phyloP scores from a whole-genome alignment of 129 eudicot species.

The Lonicera japonica region DNA sequence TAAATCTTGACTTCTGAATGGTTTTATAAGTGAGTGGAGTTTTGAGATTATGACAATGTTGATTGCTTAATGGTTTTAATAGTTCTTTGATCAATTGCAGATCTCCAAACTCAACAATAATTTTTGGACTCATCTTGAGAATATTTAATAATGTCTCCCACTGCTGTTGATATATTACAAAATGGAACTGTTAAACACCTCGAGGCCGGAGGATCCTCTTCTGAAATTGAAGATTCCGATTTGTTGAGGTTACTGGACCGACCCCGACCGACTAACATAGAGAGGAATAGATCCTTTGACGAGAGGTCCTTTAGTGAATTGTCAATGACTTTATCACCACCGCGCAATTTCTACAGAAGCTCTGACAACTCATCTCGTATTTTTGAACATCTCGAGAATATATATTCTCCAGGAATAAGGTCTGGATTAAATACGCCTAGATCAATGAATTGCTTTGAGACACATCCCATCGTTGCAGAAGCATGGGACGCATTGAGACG shows the following conservation, averaged over 20 bases:
- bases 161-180: constrained; percentile 30
- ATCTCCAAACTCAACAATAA: constrained; percentile 8
- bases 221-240: constrained; percentile 69
- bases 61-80: background rate
- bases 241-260: constrained; percentile 56
- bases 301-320: constrained; percentile 81
- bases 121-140: background rate
- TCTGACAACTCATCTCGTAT: constrained; percentile 52
- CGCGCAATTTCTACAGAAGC: constrained; percentile 48
- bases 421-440: constrained; percentile 69
- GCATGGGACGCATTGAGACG: constrained; percentile 95
- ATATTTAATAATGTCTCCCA: constrained; percentile 34
- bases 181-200: constrained; percentile 41
- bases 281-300: constrained; percentile 83
- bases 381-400: constrained; percentile 50
- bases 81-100: constrained; percentile 15
- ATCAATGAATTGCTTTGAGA: constrained; percentile 44
- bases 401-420: constrained; percentile 71
- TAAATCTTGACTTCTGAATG: no score
- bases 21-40: constrained; percentile 9
- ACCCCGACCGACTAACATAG: constrained; percentile 57
- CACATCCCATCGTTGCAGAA: constrained; percentile 85
- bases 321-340: constrained; percentile 63
- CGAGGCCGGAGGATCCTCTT: constrained; percentile 37
- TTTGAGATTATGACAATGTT: background rate